Evolutionary conservation across 202 grass and related monocot species (phyloP), one percentile per base, ranked within the genome.

Genomic region (Saccharum hybrid): DNA sequence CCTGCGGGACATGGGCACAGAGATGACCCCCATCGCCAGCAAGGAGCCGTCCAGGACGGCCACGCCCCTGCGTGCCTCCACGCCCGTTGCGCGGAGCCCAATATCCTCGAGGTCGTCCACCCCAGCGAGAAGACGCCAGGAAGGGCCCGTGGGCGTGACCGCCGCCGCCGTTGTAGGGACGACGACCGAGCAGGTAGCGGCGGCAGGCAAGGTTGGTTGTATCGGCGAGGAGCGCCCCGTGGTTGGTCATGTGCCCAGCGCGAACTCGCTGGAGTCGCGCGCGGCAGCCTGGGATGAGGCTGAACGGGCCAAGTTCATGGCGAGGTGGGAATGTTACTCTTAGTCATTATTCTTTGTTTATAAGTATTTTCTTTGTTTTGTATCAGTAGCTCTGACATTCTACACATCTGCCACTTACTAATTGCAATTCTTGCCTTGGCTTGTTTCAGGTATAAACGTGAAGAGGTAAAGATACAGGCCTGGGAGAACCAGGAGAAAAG

Each of bases 21-120:
- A 98, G 83, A 98, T 94, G 95, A 98, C 95, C 1, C 95, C 95
- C 21, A 98, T 98, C 11, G 95, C 95, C 13, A 98, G 95, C 82
- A 94, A 98, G 67, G 95, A 98, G 80, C 95, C 95, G 62, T 98
- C 95, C 36, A 88, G 95, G 82, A 91, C 95, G 0, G 90, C 84
- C 60, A 98, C 92, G 49, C 95, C 95, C 1, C 81, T 94, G 54
- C 79, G 88, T 2, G 87, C 92, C 5, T 90, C 88, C 14, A 98
- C 95, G n/a, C 95, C 94, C 1, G 92, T 97, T 3, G 21, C 87
- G 5, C 77, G 84, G 66, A 97, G 91, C 28, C 94, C 94, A 1
- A 89, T 94, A 0, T 86, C 92, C 18, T 98, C 95, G 31, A 82
- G 92, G 72, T 86, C 90, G n/a, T 93, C 94, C 7, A 93, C 90